Base-by-base conservation (phyloP, 371 early-diverging fungal species). In the Sporodiniella umbellata region DNA sequence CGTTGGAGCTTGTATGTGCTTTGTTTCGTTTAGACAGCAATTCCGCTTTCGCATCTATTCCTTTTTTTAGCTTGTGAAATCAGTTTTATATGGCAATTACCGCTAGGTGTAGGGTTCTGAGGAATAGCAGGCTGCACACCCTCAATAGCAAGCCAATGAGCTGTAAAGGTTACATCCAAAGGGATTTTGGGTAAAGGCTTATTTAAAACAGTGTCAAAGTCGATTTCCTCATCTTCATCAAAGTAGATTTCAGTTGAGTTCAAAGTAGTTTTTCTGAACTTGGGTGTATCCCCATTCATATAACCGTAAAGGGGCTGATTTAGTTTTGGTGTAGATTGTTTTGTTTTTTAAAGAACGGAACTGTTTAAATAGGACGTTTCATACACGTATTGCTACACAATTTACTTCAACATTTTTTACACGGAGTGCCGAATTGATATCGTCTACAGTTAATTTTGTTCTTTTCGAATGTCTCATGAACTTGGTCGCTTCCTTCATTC, bases 101-200 rank as follows among this genome's bases (percentile, higher is more conserved):
- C 90, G 33, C 78, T 72, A 0, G 92, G 88, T 2, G 92, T 83
- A 18, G 99, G 99, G 63, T 99, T 99, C 72, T 99, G 98, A 23
- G 96, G 93, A 57, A 97, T 99, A 11, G 90, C 87, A 28, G 99
- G 99, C 68, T 99, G 99, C 4, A 98, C 97, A 18, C 99, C 99
- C 57, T 99, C 99, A 53, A 99, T 92, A 3, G 99, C 99, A 11
- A 99, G 85, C 97, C 98, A 98, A 66, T 98, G 98, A n/a, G 89
- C 93, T 2, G 94, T 94, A 56, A 86, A 93, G 2, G 86, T 80
- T 0, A 91, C 84, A 45, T 95, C 94, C 21, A 89, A 72, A 1
- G 99, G 99, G 3, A 98, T 91, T 48, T 91, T 89, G 1, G 99
- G 99, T 14, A 99, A 74, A 0, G 97, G 94, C 21, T 85, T 82